These are phyloP conservation scores for Trypanosoma avium DNA, from an alignment of 208 protist species.

Conservation along the genomic window DNA sequence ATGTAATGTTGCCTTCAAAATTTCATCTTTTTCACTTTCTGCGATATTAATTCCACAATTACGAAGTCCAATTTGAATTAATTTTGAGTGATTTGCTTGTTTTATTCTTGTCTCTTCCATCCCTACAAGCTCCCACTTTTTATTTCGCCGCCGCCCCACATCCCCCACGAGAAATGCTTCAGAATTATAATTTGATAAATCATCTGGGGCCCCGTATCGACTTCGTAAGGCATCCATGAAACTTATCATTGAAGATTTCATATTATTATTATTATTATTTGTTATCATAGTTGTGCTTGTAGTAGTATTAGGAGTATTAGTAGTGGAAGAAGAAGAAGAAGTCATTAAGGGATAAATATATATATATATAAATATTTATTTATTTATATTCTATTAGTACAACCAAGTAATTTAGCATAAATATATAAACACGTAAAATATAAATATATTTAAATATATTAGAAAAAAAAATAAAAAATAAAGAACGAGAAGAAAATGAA, in stretches of 20 bases:
- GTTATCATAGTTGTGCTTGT: no score
- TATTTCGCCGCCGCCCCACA: slow-evolving; percentile 31
- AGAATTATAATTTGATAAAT: slow-evolving; percentile 35
- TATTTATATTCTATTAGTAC: no score
- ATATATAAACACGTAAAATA: no score
- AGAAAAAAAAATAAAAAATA: no score
- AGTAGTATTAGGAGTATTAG: no score
- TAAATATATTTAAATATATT: no score
- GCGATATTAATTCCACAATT: slow-evolving; percentile 55
- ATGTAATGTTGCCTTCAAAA: slow-evolving; percentile 45
- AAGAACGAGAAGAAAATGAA: no score
- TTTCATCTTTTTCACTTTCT: slow-evolving; percentile 33
- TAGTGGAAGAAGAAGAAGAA: no score
- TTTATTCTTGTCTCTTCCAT: slow-evolving; percentile 64
- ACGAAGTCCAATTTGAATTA: slow-evolving; percentile 70
- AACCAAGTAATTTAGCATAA: no score
- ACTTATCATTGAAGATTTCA: slow-evolving; percentile 32
- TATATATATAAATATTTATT: no score
- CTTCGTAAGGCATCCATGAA: slow-evolving; percentile 75
- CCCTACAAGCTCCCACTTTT: slow-evolving; percentile 85
- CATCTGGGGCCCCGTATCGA: slow-evolving; percentile 78
- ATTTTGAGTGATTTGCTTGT: slow-evolving; percentile 57
- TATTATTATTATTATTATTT: no score
- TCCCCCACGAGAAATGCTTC: slow-evolving; percentile 57
- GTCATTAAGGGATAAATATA: no score